Conservation (phyloP, 139 green algal species). For the Gonium pectorale region DNA sequence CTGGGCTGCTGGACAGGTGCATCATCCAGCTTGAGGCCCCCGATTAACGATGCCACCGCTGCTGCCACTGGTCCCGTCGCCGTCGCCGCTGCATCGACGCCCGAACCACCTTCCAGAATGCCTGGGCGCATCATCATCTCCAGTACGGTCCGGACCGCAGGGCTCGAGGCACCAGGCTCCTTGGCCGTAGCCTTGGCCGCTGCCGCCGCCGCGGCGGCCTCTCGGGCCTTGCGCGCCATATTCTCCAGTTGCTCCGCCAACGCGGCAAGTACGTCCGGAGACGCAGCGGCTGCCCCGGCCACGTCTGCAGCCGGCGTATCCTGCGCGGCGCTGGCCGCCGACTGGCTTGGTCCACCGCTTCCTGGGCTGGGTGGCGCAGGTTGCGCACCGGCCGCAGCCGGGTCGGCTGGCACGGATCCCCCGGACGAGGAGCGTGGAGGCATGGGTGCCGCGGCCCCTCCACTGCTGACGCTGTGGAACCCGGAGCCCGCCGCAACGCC, state of each 20-base stretch:
- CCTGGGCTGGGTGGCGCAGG: too few relatives aligned
- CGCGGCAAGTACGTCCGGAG: not conserved
- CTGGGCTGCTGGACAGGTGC: too few relatives aligned
- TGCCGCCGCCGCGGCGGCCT: not conserved
- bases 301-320: too few relatives aligned
- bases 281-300: too few relatives aligned
- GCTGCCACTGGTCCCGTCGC: not conserved
- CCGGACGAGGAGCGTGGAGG: too few relatives aligned
- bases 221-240: not conserved
- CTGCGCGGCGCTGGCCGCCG: too few relatives aligned
- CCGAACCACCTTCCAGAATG: not conserved
- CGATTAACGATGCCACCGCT: slow-evolving; percentile 7
- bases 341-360: too few relatives aligned
- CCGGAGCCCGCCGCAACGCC: too few relatives aligned
- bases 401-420: too few relatives aligned
- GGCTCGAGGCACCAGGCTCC: not conserved
- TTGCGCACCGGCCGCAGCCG: too few relatives aligned
- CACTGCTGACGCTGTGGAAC: too few relatives aligned
- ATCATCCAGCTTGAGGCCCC: slow-evolving; percentile 3
- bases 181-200: not conserved
- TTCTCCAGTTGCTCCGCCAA: slow-evolving; percentile 24
- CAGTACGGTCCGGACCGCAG: not conserved
- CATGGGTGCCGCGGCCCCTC: too few relatives aligned
- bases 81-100: not conserved
- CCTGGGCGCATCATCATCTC: slow-evolving; percentile 15